phyloP scores from a whole-genome alignment of 129 eudicot genomes.

The Daucus carota region DH1_v3.0 NC_030386.2:28558501-28559000 shows the following conservation, averaged over 20 bases:
- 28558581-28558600: slow-evolving; percentile 88
- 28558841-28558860: slow-evolving; percentile 19
- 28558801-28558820: slow-evolving; percentile 61
- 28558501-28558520: slow-evolving; percentile 14
- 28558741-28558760: slow-evolving; percentile 72
- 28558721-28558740: slow-evolving; percentile 53
- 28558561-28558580: slow-evolving; percentile 97
- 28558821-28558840: slow-evolving; percentile 19
- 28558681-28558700: slow-evolving; percentile 71
- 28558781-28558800: slow-evolving; percentile 69
- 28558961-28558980: slow-evolving; percentile 12
- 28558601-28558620: slow-evolving; percentile 94
- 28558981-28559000: slow-evolving; percentile 37
- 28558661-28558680: slow-evolving; percentile 55
- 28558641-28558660: slow-evolving; percentile 81
- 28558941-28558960: slow-evolving; percentile 7
- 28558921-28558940: slow-evolving; percentile 15
- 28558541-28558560: slow-evolving; percentile 90
- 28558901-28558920: slow-evolving; percentile 7
- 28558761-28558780: slow-evolving; percentile 75
- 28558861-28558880: slow-evolving; percentile 4
- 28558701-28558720: slow-evolving; percentile 50
- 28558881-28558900: slow-evolving; percentile 11
- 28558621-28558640: slow-evolving; percentile 77
- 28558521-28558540: slow-evolving; percentile 93